Percentiles rank a stretch among this genome's conserved stretches.
Evolutionary conservation across 192 early-diverging fungal genomes (phyloP).

Genomic region (Pecoramyces ruminantium): DNA sequence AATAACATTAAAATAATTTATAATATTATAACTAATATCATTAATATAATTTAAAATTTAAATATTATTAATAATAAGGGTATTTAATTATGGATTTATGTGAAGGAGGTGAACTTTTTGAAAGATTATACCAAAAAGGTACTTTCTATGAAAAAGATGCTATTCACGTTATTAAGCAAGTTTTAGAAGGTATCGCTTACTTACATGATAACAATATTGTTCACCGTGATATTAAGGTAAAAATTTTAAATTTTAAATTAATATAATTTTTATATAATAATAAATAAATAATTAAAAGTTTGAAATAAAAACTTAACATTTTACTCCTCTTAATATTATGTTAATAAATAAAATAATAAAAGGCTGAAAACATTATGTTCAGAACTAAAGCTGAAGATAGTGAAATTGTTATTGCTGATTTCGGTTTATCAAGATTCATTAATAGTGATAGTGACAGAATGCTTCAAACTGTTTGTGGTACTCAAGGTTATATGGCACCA

Average conservation of each 20-base stretch:
- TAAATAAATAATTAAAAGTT: no score
- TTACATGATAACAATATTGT: conserved; percentile 75
- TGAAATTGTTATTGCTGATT: not conserved
- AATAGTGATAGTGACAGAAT: not conserved
- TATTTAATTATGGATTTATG: conserved; percentile 65
- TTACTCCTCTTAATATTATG: no score
- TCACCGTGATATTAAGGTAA: conserved; percentile 38
- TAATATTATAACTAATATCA: no score
- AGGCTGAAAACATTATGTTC: conserved; percentile 4
- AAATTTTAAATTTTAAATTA: no score
- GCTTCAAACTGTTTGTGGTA: not conserved
- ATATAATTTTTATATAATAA: no score
- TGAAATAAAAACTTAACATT: no score
- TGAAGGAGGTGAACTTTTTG: conserved; percentile 85
- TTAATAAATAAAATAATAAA: not conserved
- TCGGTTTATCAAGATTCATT: not conserved
- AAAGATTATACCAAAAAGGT: conserved; percentile 55
- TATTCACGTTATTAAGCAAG: conserved; percentile 52
- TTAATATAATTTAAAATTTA: no score
- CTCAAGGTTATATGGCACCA: conserved; percentile 11
- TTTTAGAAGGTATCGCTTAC: conserved; percentile 64
- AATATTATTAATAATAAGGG: conserved; percentile 20
- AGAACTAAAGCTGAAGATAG: conserved; percentile 1
- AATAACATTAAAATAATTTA: no score
- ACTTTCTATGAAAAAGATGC: conserved; percentile 65